These are phyloP conservation scores for Phytopythium aichiense DNA, from an alignment of 352 stramenopile species.

Conservation along the genomic window DNA sequence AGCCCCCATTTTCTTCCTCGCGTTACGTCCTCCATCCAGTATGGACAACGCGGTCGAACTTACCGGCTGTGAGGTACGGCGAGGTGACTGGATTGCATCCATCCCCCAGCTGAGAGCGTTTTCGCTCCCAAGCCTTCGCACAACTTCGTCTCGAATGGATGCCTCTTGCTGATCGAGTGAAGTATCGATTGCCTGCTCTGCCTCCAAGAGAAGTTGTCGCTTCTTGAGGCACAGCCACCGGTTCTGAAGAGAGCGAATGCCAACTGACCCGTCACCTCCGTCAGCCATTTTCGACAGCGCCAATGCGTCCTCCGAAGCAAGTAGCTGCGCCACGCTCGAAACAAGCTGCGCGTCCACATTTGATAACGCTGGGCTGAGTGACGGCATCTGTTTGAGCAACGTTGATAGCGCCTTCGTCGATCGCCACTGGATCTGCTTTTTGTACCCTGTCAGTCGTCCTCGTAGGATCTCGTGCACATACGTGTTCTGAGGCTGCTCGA, in stretches of 20 bases:
- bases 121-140: constrained; percentile 65
- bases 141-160: constrained; percentile 52
- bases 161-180: constrained; percentile 62
- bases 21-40: not conserved
- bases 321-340: constrained; percentile 44
- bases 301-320: constrained; percentile 54
- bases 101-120: constrained; percentile 81
- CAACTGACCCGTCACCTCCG: constrained; percentile 9
- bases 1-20: not conserved
- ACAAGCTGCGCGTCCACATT: constrained; percentile 63
- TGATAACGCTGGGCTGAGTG: constrained; percentile 26
- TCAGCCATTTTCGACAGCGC: constrained; percentile 19
- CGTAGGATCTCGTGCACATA: constrained; percentile 56
- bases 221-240: constrained; percentile 73
- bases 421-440: constrained; percentile 78
- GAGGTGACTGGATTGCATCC: constrained; percentile 78
- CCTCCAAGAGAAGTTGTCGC: constrained; percentile 62
- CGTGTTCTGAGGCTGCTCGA: constrained; percentile 63
- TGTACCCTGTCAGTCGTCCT: constrained; percentile 58
- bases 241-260: constrained; percentile 38
- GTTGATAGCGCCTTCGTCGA: constrained; percentile 67
- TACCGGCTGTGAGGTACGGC: constrained; percentile 19
- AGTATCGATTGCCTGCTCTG: constrained; percentile 66
- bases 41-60: not conserved
- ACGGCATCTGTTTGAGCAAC: constrained; percentile 68